Evolutionary conservation across 441 rosid genomes (phyloP).

Genomic region (Populus hybrid): DNA sequence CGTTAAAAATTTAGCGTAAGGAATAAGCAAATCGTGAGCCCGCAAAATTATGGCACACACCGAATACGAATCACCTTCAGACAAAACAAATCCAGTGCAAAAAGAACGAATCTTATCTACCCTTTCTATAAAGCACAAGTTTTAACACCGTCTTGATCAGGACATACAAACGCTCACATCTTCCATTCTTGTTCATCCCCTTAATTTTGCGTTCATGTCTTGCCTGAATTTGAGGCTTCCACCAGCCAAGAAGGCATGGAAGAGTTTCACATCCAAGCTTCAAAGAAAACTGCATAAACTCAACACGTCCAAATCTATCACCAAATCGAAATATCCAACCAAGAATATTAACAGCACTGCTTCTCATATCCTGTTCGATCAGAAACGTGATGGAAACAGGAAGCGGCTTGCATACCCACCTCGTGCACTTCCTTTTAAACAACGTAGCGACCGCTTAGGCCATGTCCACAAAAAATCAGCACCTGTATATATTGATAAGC

Average conservation of each 20-base stretch:
- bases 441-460: slow-evolving; percentile 2
- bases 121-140: slow-evolving; percentile 11
- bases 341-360: neutral
- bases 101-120: neutral
- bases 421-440: slow-evolving; percentile 20
- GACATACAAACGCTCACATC: neutral
- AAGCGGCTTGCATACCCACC: neutral
- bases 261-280: slow-evolving; percentile 54
- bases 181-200: neutral
- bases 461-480: slow-evolving; percentile 34
- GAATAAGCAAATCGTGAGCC: slow-evolving; percentile 24
- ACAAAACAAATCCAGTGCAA: slow-evolving; percentile 12
- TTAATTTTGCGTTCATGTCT: slow-evolving; percentile 36
- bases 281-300: slow-evolving; percentile 45
- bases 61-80: slow-evolving; percentile 4
- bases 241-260: slow-evolving; percentile 75
- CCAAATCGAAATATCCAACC: slow-evolving; percentile 22
- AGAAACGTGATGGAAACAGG: slow-evolving; percentile 10
- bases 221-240: slow-evolving; percentile 50
- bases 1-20: slow-evolving; percentile 5
- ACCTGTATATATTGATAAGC: slow-evolving; percentile 56
- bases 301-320: slow-evolving; percentile 37
- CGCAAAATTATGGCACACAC: neutral
- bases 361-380: neutral
- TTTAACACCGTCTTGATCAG: neutral